These are phyloP conservation scores for Cucumis melo DNA, from an alignment of 306 rosid species.

Conservation along the genomic window DNA sequence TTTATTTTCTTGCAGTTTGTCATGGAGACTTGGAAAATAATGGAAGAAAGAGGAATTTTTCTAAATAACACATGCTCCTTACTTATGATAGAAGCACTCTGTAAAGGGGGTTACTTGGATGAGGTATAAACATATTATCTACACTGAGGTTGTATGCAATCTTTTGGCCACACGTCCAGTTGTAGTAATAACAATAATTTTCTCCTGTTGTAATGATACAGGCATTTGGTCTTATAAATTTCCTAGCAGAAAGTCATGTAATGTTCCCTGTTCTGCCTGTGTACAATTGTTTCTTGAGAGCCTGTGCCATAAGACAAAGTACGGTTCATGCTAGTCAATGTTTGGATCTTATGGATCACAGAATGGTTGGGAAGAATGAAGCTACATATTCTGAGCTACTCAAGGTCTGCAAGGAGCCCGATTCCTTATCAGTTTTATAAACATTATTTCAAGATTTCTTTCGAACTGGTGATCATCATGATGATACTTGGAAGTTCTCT, in stretches of 20 bases:
- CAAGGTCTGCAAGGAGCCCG: constrained; percentile 33
- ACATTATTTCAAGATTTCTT: constrained; percentile 3
- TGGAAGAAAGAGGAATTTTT: constrained; percentile 44
- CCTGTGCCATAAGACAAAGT: constrained; percentile 32
- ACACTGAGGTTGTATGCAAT: neutral
- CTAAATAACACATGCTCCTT: constrained; percentile 29
- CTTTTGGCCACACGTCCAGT: neutral
- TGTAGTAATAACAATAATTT: constrained; percentile 5
- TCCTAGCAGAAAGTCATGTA: constrained; percentile 36
- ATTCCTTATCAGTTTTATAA: neutral
- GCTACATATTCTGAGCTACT: constrained; percentile 57
- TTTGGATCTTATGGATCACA: constrained; percentile 65
- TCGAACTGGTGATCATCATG: neutral
- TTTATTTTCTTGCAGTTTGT: constrained; percentile 51
- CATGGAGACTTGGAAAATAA: constrained; percentile 66
- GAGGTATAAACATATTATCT: constrained; percentile 32
- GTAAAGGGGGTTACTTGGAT: constrained; percentile 55
- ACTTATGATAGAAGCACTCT: constrained; percentile 50
- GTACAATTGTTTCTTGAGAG: constrained; percentile 41
- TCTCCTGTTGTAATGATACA: constrained; percentile 23
- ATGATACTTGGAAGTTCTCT: neutral
- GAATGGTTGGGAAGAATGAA: constrained; percentile 63
- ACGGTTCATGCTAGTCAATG: constrained; percentile 43
- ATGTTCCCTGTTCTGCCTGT: constrained; percentile 6
- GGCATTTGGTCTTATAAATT: constrained; percentile 54